Base-by-base conservation (phyloP, 805 yeast species). In the Wickerhamiella domercqiae region DNA sequence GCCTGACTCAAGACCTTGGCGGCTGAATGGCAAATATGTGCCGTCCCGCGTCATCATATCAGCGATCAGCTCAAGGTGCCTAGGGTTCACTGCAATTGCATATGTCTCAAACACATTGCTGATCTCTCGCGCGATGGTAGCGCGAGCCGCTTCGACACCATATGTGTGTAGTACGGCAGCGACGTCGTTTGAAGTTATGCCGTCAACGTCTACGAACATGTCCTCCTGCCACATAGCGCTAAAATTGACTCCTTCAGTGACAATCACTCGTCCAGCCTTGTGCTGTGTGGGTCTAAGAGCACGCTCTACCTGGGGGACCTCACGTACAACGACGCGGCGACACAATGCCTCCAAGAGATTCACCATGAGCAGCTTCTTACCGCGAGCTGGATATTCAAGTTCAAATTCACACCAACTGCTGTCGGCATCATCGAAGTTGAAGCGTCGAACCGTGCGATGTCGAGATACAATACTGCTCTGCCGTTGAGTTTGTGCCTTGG, bases 41-140 rank as follows among this genome's bases (percentile, higher is more conserved):
- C 99, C 99, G 62, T 90, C 97, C 61, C 98, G 75, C 4, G 99
- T 90, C 99, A 90, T 90, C 83, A 82, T 81, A 61, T 90, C 99
- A 47, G 93, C 99, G 59, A 90, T 78, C 58, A 90, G 73, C 56
- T 90, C 98, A 63, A 90, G 73, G 65, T 90, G 99, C 60, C 98
- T 82, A 38, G 73, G 66, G 39, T 90, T 78, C 42, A 90, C 98
- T 42, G 84, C 65, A 55, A 90, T 90, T 52, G 97, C 97, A 61
- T 90, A 90, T 38, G 93, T 84, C 43, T 83, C 82, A 73, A 90
- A 90, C 51, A 90, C 99, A 51, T 82, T 80, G 62, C 81, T 79
- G 58, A 90, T 81, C 68, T 90, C 99, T 53, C 82, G 78, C 21
- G 84, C 97, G 64, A 90, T 81, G 24, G 98, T 90, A 60, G 84